A percentile compares a stretch with the other conserved stretches of the same genome.
These are phyloP conservation scores for Colletotrichum salicis DNA, from an alignment of 2,329 filamentous ascomycete species.

Conservation along the genomic window DNA sequence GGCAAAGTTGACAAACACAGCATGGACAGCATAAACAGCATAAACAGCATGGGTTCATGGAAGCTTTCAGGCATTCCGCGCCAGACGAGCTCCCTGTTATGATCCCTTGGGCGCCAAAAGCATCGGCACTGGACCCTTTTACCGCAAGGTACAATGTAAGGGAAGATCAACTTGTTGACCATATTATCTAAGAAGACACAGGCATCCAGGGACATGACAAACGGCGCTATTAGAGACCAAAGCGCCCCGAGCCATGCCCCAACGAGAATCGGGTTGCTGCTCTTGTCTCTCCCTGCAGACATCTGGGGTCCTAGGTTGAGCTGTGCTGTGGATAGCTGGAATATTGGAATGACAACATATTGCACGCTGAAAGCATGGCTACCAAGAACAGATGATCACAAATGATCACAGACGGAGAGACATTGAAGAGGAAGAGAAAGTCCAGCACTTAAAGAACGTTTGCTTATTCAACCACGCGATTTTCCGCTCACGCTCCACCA, in stretches of 20 bases:
- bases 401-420: background rate
- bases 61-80: background rate
- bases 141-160: background rate
- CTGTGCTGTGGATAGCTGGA: background rate
- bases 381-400: background rate
- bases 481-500: background rate
- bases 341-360: too few relatives aligned
- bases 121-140: background rate
- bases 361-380: background rate
- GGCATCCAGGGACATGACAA: background rate
- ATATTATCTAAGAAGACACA: slow-evolving; percentile 15
- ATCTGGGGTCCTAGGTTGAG: background rate
- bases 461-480: slow-evolving; percentile 9
- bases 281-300: background rate
- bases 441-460: background rate
- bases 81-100: background rate
- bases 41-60: background rate
- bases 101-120: background rate
- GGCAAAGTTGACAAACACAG: background rate
- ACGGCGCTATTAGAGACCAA: slow-evolving; percentile 7
- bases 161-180: background rate
- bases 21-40: too few relatives aligned
- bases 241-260: slow-evolving; percentile 12
- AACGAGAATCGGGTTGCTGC: background rate
- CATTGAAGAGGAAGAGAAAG: background rate